These are phyloP conservation scores for Eutrema japonicum DNA, from an alignment of 345 rosid species.

Conservation along the genomic window DNA sequence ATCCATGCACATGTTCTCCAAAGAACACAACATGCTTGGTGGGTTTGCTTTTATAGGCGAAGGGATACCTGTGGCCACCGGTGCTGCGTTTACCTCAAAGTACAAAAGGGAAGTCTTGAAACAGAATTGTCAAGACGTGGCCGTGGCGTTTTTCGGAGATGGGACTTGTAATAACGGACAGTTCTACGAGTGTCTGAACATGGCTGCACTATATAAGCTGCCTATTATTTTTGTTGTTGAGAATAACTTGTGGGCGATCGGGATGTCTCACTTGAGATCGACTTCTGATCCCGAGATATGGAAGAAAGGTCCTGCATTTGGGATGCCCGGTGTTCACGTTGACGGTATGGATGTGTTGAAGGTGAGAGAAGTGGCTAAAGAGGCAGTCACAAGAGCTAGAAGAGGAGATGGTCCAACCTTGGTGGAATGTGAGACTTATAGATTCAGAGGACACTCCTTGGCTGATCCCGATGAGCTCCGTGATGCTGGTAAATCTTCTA, in stretches of 20 bases:
- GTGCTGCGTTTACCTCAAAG: constrained; percentile 74
- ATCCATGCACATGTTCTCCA: constrained; percentile 91
- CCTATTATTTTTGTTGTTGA: constrained; percentile 91
- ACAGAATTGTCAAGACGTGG: constrained; percentile 64
- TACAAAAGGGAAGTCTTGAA: constrained; percentile 75
- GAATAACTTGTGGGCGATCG: constrained; percentile 91
- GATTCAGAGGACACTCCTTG: constrained; percentile 92
- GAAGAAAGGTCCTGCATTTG: constrained; percentile 91
- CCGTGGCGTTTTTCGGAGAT: constrained; percentile 80
- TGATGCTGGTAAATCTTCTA: constrained; percentile 61
- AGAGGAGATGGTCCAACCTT: constrained; percentile 89
- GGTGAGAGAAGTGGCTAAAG: constrained; percentile 83
- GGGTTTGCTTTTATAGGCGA: constrained; percentile 90
- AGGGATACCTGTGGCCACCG: constrained; percentile 84
- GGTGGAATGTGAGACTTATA: constrained; percentile 89
- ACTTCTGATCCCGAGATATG: constrained; percentile 86
- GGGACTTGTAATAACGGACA: constrained; percentile 90
- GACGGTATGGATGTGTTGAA: constrained; percentile 92
- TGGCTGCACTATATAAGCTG: constrained; percentile 80
- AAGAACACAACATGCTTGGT: constrained; percentile 80
- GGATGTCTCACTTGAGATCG: constrained; percentile 83
- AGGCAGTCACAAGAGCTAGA: constrained; percentile 76
- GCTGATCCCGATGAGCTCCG: constrained; percentile 97
- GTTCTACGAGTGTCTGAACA: constrained; percentile 84
- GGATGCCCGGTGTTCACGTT: constrained; percentile 85